Evolutionary conservation across 305 asterid genomes (phyloP), one percentile per base, ranked within the genome.

Genomic region (Coffea humblotiana): DNA sequence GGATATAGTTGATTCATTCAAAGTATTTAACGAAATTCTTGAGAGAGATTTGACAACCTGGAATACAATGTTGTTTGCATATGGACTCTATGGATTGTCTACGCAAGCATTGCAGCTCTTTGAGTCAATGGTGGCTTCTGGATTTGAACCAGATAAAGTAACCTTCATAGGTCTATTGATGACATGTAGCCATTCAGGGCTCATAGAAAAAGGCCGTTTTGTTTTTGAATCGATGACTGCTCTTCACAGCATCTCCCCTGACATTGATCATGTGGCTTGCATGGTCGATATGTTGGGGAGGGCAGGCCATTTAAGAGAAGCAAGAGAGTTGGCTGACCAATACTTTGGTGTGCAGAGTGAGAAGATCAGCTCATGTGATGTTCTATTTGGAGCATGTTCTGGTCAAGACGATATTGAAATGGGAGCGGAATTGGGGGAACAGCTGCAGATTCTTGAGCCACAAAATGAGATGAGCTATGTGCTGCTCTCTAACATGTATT

Each of bases 171-270:
- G 97, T 49, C 84, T 94, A 54, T 79, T 94, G 82, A 89, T 91
- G 92, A 90, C 93, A 45, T 94, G 98, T 58, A 94, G 92, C 82
- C 98, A 92, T 84, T 87, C 88, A 79, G 98, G 98, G 9, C 78
- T 89, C 75, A 84, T 92, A 47, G 84, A 88, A 9, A 79, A 83
- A 83, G 97, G 97, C 71, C 88, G 85, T 68, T 35, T 32, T 40
- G 75, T 90, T 64, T 90, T 91, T 69, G 86, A 92, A 79, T 80
- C 88, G 58, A 92, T 94, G 98, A 78, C 80, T 80, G 78, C 81
- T 3, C 66, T 58, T 35, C 88, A 90, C n/a, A 85, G 86, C 12
- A 72, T 94, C 69, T 43, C 65, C 23, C 95, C 92, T 1, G 90
- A 87, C 35, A 79, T 72, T 21, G 94, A 94, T 43, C 97, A 94